phyloP scores from a whole-genome alignment of 768 basidiomycete genomes.

The Suillus paluster region DNA sequence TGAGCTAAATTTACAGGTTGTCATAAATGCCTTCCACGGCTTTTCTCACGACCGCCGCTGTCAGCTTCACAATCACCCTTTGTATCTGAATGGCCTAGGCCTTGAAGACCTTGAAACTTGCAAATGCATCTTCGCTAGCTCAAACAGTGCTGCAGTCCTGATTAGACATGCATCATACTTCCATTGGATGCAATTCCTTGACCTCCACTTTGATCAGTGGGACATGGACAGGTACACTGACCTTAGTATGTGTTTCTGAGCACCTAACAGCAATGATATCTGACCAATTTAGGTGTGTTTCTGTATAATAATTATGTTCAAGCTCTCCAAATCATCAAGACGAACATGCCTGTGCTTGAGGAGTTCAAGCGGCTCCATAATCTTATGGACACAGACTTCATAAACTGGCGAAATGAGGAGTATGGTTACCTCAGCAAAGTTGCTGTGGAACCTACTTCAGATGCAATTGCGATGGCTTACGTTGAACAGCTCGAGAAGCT shows the following conservation, averaged over 20 bases:
- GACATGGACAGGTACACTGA: neutral
- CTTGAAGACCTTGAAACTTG: slow-evolving; percentile 24
- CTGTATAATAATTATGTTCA: slow-evolving; percentile 22
- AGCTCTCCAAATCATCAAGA: slow-evolving; percentile 17
- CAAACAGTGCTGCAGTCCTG: slow-evolving; percentile 10
- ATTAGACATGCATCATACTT: slow-evolving; percentile 17
- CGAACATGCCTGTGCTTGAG: neutral
- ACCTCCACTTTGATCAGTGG: slow-evolving; percentile 10
- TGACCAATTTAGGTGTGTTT: slow-evolving; percentile 12
- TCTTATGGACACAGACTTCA: neutral
- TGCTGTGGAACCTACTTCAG: slow-evolving; percentile 13
- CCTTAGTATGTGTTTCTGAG: slow-evolving; percentile 10
- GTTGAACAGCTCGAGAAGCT: slow-evolving; percentile 1
- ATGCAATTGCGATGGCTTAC: slow-evolving; percentile 20
- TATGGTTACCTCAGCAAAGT: neutral
- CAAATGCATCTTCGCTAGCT: slow-evolving; percentile 19
- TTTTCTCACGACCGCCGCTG: slow-evolving; percentile 21
- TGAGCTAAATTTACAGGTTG: slow-evolving; percentile 10
- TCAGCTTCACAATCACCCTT: slow-evolving; percentile 20
- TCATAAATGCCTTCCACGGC: too few species aligned
- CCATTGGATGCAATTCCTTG: slow-evolving; percentile 19
- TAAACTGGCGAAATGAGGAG: slow-evolving; percentile 1
- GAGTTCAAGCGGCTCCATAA: neutral
- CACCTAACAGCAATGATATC: too few species aligned
- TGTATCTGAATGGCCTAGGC: slow-evolving; percentile 17